Percentiles rank a stretch among this genome's conserved stretches.
These are phyloP conservation scores for Chiua sp. DNA, from an alignment of 1,284 basidiomycete genomes.

Conservation along the genomic window DNA sequence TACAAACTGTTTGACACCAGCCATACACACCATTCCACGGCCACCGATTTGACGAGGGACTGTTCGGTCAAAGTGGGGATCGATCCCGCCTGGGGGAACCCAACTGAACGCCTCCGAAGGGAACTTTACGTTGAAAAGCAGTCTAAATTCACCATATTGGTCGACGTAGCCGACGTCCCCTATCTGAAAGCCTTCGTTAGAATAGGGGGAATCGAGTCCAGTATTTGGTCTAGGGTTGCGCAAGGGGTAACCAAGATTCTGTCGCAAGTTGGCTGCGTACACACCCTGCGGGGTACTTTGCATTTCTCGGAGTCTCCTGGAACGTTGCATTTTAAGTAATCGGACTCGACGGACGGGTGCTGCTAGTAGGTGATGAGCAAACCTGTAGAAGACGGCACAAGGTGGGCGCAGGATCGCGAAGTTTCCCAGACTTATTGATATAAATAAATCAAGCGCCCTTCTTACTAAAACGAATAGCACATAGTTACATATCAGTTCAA, in stretches of 20 bases:
- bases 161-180: slow-evolving; percentile 13
- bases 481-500: neutral
- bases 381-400: neutral
- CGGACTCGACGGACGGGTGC: neutral
- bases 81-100: neutral
- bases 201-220: neutral
- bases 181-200: slow-evolving; percentile 5
- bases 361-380: neutral
- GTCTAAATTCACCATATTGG: neutral
- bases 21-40: neutral
- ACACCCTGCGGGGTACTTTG: neutral
- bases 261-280: slow-evolving; percentile 11
- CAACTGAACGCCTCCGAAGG: neutral
- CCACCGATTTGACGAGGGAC: neutral
- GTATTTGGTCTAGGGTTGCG: slow-evolving; percentile 3
- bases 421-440: neutral
- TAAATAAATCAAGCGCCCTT: neutral
- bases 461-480: neutral
- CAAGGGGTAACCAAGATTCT: slow-evolving; percentile 12
- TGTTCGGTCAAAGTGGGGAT: neutral
- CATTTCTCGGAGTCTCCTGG: neutral
- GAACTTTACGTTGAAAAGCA: slow-evolving; percentile 13
- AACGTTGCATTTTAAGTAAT: too few relatives aligned
- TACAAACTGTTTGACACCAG: neutral
- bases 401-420: neutral